Evolutionary conservation across 2,329 filamentous ascomycete genomes (phyloP), one percentile per base, ranked within the genome.

Genomic region (Sporothrix phasma): DNA sequence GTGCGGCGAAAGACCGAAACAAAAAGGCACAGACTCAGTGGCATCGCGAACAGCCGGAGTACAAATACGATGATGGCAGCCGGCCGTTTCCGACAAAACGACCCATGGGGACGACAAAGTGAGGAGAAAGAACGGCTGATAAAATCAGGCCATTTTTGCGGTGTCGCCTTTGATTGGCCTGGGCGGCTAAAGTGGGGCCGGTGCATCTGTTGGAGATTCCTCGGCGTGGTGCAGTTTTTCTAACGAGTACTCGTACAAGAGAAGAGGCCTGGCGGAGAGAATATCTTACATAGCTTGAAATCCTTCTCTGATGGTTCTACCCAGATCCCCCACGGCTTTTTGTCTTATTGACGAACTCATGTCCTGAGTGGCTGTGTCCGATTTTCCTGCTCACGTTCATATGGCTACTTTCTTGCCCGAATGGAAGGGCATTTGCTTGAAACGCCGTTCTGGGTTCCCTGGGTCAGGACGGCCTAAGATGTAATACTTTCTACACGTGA

Each of bases 11-110:
- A 24, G 51, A 56, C 47, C 47, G 51, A 54, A 5, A 37, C 34
- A 24, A 24, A 13, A 13, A 47, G 13, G 26, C 22, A 47, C 3
- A 1, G 10, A 15, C 24, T 26, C 53, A 45, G 39, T 43, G 29
- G 31, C 45, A 45, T 54, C 49, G 58, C 63, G 49, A 58, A 24
- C 22, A 39, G 34, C 39, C 60, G 46, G 51, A 13, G 26, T 17
- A 39, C 37, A 37, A 19, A n/a, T 47, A 46, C 13, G 63, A 34
- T 19, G 39, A 41, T 13, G 22, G 45, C 51, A 62, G 59, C 65
- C 65, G 65, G 65, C 24, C 62, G 53, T 47, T 39, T 41, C 65
- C 65, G 65, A 66, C 15, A 46, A 64, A 66, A 66, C 64, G 62
- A 26, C 58, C 65, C 62, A 66, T 64, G 29, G 34, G 31, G 29